Percentiles rank a stretch among this genome's conserved stretches.
These are phyloP conservation scores for Clitoria ternatea DNA, from an alignment of 306 rosid species.

Conservation along the genomic window DNA sequence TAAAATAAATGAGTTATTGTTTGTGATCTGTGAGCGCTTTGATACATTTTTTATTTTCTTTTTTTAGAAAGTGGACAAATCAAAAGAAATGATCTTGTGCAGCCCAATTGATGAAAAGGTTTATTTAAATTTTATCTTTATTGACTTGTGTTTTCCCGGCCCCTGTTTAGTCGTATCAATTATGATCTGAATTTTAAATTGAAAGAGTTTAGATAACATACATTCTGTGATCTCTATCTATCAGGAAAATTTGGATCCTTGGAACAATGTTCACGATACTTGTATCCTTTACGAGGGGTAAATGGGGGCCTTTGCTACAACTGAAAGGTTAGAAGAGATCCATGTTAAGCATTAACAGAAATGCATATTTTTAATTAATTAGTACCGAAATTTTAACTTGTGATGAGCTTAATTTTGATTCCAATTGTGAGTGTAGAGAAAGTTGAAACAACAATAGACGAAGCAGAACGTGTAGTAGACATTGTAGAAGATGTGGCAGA, in stretches of 20 bases:
- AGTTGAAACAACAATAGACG: slow-evolving; percentile 36
- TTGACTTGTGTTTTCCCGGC: background rate
- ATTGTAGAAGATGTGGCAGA: slow-evolving; percentile 55
- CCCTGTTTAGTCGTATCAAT: background rate
- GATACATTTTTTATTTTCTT: too few species aligned
- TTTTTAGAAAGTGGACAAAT: too few species aligned
- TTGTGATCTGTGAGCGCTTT: too few species aligned
- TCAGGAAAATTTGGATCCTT: slow-evolving; percentile 58
- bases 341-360: background rate
- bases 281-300: slow-evolving; percentile 44
- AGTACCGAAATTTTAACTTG: background rate
- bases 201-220: background rate
- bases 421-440: slow-evolving; percentile 25
- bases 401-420: background rate
- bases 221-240: too few species aligned
- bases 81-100: too few species aligned
- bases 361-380: background rate
- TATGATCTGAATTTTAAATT: background rate
- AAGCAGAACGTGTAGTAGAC: slow-evolving; percentile 38
- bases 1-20: too few species aligned
- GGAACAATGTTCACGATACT: slow-evolving; percentile 43
- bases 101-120: too few species aligned
- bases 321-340: slow-evolving; percentile 36
- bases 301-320: slow-evolving; percentile 52
- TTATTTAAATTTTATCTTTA: background rate